phyloP scores from a whole-genome alignment of 306 rosid species.

The Prunus kanzakura region DNA sequence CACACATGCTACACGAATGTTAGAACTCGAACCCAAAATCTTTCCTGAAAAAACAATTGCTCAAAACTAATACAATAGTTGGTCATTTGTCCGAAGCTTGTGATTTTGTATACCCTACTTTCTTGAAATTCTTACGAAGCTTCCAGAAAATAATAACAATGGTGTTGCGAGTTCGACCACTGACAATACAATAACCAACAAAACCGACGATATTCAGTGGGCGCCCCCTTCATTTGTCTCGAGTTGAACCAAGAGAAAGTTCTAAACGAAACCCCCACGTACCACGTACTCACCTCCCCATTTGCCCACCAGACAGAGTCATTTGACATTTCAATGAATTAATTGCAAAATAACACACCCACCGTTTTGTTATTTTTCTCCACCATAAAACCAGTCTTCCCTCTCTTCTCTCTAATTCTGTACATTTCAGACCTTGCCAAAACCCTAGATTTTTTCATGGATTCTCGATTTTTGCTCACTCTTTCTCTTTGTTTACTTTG shows the following conservation, averaged over 20 bases:
- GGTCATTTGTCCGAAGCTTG: too few species aligned
- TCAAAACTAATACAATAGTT: too few species aligned
- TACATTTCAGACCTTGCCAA: neutral
- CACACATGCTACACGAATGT: accelerated
- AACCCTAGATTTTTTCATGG: constrained; percentile 34
- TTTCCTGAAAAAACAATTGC: too few species aligned
- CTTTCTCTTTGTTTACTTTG: constrained; percentile 40
- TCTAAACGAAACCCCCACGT: too few species aligned
- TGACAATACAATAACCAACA: neutral
- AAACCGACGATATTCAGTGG: constrained; percentile 18
- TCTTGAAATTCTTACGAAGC: neutral
- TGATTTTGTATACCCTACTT: neutral
- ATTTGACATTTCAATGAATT: neutral
- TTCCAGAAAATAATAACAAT: constrained; percentile 8
- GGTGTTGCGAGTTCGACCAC: neutral
- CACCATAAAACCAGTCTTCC: neutral
- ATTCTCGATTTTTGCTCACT: constrained; percentile 23
- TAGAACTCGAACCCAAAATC: too few species aligned
- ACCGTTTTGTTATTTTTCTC: neutral
- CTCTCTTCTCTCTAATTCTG: neutral
- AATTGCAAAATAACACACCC: neutral
- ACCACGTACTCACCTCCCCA: too few species aligned
- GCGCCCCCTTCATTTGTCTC: constrained; percentile 3
- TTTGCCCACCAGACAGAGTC: too few species aligned
- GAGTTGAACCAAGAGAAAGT: neutral